Percentiles rank a stretch among this genome's conserved stretches.
These are phyloP conservation scores for Pseudonitzschia multistriata DNA, from an alignment of 108 stramenopile species.

Conservation along the genomic window DNA sequence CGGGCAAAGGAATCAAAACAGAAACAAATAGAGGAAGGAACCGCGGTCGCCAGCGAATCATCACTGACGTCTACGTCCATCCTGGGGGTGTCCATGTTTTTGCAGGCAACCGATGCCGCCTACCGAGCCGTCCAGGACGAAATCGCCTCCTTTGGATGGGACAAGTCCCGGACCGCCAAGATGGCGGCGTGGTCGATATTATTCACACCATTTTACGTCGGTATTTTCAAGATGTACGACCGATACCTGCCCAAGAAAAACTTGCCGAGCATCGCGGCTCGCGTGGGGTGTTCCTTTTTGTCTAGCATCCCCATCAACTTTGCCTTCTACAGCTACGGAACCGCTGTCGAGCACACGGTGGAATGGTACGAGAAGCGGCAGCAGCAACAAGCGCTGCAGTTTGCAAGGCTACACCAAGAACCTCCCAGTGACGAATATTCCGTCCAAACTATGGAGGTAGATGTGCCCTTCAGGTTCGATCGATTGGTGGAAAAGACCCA, in stretches of 20 bases:
- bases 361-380: constrained; percentile 19
- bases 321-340: constrained; percentile 46
- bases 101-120: background rate
- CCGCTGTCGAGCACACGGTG: constrained; percentile 24
- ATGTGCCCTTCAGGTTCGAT: constrained; percentile 26
- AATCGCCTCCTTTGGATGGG: constrained; percentile 15
- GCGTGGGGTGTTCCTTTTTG: constrained; percentile 18
- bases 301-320: constrained; percentile 35
- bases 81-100: background rate
- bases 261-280: constrained; percentile 14
- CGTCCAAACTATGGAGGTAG: constrained; percentile 5
- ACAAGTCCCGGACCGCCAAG: constrained; percentile 31
- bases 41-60: background rate
- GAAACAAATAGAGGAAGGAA: background rate
- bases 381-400: background rate
- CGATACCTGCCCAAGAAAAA: constrained; percentile 25
- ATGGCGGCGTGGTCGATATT: constrained; percentile 38
- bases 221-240: constrained; percentile 28
- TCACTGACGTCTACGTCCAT: background rate
- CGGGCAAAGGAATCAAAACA: background rate
- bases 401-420: background rate
- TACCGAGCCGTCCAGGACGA: constrained; percentile 5
- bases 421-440: background rate
- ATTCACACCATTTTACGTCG: constrained; percentile 31
- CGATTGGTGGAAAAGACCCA: constrained; percentile 9